A percentile compares a stretch with the other conserved stretches of the same genome.
Evolutionary conservation across 148 eudicot genomes (phyloP).

Genomic region (Rhododendron griersonianum): DNA sequence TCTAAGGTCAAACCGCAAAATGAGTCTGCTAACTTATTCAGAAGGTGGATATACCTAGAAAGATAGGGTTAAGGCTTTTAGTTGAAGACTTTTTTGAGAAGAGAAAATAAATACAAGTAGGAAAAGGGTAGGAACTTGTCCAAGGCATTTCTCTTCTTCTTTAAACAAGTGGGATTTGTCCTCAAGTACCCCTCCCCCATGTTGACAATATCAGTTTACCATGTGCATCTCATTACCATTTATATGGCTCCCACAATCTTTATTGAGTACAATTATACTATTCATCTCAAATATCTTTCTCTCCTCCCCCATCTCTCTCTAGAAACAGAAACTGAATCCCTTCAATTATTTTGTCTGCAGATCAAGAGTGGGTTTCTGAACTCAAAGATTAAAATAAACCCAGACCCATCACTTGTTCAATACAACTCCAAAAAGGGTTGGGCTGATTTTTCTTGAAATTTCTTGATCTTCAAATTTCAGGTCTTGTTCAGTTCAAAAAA

Average conservation of each 20-base stretch:
- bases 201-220: conserved; percentile 16
- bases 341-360: conserved; percentile 17
- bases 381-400: conserved; percentile 3
- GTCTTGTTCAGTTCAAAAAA: neutral
- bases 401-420: conserved; percentile 6
- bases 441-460: neutral
- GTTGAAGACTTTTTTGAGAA: neutral
- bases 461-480: neutral
- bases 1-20: neutral
- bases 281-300: neutral
- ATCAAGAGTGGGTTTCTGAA: conserved; percentile 16
- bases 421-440: neutral
- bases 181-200: conserved; percentile 11
- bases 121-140: neutral
- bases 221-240: conserved; percentile 13
- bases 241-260: conserved; percentile 15
- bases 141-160: neutral
- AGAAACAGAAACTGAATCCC: conserved; percentile 8
- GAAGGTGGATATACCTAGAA: neutral
- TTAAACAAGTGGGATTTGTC: neutral
- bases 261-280: neutral
- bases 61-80: neutral
- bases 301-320: neutral
- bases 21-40: neutral
- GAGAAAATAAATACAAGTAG: neutral